These are phyloP conservation scores for Phyllosticta citribraziliensis DNA, from an alignment of 2,329 filamentous ascomycete species.

Conservation along the genomic window DNA sequence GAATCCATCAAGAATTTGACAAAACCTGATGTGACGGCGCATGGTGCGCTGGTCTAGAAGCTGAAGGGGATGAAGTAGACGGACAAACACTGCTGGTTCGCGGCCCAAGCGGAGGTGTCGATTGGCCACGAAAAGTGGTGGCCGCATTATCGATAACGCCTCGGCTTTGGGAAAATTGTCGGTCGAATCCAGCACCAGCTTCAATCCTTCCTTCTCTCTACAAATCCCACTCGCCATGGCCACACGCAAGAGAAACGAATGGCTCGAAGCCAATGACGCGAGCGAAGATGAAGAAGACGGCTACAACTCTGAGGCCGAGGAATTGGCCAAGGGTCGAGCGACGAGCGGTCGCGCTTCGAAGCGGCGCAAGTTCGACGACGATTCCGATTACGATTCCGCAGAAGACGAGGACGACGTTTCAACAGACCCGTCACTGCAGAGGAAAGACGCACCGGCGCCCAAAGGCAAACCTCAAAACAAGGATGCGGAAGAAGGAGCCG, in stretches of 20 bases:
- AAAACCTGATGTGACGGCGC: too few relatives aligned
- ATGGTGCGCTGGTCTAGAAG: too few relatives aligned
- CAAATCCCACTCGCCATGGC: slow-evolving; percentile 42
- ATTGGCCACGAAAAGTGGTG: neutral
- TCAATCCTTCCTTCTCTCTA: neutral
- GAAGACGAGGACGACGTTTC: slow-evolving; percentile 14
- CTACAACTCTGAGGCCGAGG: slow-evolving; percentile 58
- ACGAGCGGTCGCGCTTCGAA: slow-evolving; percentile 44
- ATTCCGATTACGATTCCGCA: slow-evolving; percentile 18
- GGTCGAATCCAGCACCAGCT: neutral
- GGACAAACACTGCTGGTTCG: too few relatives aligned
- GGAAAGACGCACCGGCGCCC: slow-evolving; percentile 15
- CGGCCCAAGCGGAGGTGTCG: neutral
- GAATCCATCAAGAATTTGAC: too few relatives aligned
- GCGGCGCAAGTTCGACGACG: slow-evolving; percentile 49
- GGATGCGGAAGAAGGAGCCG: neutral
- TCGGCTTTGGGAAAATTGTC: neutral
- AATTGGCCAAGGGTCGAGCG: slow-evolving; percentile 54
- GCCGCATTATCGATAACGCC: neutral
- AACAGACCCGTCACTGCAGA: neutral
- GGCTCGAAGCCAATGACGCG: slow-evolving; percentile 45
- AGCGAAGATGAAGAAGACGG: slow-evolving; percentile 34
- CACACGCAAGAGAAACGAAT: slow-evolving; percentile 61
- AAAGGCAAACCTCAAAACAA: slow-evolving; percentile 11
- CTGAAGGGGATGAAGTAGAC: too few relatives aligned